Evolutionary conservation across 768 basidiomycete genomes (phyloP), one percentile per base, ranked within the genome.

Genomic region (Termitomyces sp.): DNA sequence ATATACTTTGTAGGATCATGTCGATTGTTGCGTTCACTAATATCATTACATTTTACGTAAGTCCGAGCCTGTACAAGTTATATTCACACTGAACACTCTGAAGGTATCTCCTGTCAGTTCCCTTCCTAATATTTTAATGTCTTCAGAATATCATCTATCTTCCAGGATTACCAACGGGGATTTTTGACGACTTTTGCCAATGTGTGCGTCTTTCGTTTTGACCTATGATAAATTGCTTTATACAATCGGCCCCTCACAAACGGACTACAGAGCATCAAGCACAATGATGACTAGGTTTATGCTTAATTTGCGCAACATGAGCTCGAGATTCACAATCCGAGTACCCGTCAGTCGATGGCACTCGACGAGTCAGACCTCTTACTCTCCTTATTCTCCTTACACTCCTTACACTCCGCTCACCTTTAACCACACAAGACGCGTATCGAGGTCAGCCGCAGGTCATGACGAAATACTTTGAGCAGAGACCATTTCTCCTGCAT

Each of bases 231-330:
- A 22, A 27, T 16, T 16, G 11, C 6, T 27, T 53, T n/a, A 20
- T 27, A 27, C 9, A 18, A 12, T 13, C 12, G 16, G 18, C 9
- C 20, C 9, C 24, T 37, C 36, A 39, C 3, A 39, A 39, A 53
- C 27, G 16, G 18, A 3, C 7, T n/a, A 18, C 36, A 73, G 70
- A 45, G 61, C 70, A 20, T 70, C 72, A 56, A 72, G 70, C 3
- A 66, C 65, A 12, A 70, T 71, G 69, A 65, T 69, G 41, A 66
- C 70, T 6, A 63, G 70, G 20, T 68, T 72, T 57, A 68, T 72
- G 62, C 64, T 73, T 6, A 71, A 72, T 59, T 58, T 73, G 4
- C 69, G 72, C 16, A 61, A 72, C 51, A 70, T 69, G 37, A 58
- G 48, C 51, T 70, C 70, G 47, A 59, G 48, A 36, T 45, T 36